A percentile compares a stretch with the other conserved stretches of the same genome.
Conservation (phyloP, 352 stramenopile species). For the Pythium graminicola region DNA sequence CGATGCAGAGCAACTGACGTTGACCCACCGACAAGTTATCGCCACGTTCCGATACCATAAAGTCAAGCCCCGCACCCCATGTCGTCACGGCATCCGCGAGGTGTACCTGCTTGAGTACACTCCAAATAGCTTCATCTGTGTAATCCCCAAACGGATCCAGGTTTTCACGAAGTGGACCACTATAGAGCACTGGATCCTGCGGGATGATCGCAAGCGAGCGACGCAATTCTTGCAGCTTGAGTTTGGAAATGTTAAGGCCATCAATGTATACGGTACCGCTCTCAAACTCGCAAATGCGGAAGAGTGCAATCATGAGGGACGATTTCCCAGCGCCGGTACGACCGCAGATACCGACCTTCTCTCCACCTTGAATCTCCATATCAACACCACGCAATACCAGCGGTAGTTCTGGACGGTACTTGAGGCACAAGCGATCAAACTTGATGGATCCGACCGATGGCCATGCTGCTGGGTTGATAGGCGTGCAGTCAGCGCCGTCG, state of each 20-base stretch:
- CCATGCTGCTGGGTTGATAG: conserved; percentile 28
- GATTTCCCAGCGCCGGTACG: conserved; percentile 55
- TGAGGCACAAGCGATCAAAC: conserved; percentile 37
- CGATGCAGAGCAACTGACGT: conserved; percentile 90
- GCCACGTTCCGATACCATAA: conserved; percentile 82
- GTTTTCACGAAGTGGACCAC: conserved; percentile 78
- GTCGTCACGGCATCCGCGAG: conserved; percentile 34
- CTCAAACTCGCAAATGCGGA: conserved; percentile 29
- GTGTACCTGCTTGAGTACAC: conserved; percentile 52
- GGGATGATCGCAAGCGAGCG: conserved; percentile 62
- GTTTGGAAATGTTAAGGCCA: conserved; percentile 62
- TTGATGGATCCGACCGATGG: conserved; percentile 29
- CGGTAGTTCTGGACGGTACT: conserved; percentile 40
- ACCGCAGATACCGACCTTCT: conserved; percentile 71
- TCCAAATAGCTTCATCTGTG: conserved; percentile 47
- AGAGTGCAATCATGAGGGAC: conserved; percentile 29
- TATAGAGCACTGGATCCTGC: conserved; percentile 91
- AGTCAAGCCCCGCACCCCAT: conserved; percentile 49
- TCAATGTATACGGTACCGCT: conserved; percentile 77
- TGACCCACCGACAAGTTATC: conserved; percentile 89
- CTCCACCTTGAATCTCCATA: conserved; percentile 49
- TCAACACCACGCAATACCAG: conserved; percentile 33
- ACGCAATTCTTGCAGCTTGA: conserved; percentile 26
- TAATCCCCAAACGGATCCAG: conserved; percentile 84
- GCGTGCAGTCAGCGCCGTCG: conserved; percentile 67